Percentiles rank a stretch among this genome's conserved stretches.
Conservation (phyloP, 176 grass and related monocot genomes). For the Triticum monococcum region DNA sequence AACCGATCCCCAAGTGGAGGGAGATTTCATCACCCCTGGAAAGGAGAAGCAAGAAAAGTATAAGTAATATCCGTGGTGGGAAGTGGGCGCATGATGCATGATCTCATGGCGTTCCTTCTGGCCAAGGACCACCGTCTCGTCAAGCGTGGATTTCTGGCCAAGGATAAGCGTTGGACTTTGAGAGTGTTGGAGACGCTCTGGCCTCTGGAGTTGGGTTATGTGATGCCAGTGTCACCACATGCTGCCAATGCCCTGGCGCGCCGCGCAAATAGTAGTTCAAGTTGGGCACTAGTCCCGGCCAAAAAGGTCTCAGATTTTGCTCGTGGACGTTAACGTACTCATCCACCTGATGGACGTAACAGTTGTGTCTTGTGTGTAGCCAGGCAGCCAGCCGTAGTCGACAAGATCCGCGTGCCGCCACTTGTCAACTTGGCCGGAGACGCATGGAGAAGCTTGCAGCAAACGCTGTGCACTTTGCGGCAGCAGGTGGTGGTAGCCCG, state of each 20-base stretch:
- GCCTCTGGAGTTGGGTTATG: neutral
- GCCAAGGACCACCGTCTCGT: constrained; percentile 1
- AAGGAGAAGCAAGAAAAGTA: neutral
- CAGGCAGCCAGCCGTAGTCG: neutral
- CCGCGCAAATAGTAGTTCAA: neutral
- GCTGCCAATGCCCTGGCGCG: neutral
- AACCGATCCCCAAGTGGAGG: neutral
- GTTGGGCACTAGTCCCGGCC: neutral
- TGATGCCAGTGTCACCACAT: neutral
- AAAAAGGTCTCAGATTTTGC: neutral
- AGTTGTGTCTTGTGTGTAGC: neutral
- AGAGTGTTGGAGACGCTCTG: neutral
- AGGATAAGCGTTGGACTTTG: neutral
- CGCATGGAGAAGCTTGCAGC: neutral
- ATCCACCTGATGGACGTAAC: constrained; percentile 29
- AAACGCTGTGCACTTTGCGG: neutral
- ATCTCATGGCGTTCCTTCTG: constrained; percentile 25
- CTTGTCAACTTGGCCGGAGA: neutral
- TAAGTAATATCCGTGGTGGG: no score
- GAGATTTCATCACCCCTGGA: neutral
- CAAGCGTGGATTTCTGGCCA: constrained; percentile 11
- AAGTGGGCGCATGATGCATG: neutral
- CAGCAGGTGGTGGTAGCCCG: no score
- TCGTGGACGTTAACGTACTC: neutral
- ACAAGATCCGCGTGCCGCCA: neutral